Conservation (phyloP, 805 yeast genomes). For the Kodamaea kaohsiungensis region DNA sequence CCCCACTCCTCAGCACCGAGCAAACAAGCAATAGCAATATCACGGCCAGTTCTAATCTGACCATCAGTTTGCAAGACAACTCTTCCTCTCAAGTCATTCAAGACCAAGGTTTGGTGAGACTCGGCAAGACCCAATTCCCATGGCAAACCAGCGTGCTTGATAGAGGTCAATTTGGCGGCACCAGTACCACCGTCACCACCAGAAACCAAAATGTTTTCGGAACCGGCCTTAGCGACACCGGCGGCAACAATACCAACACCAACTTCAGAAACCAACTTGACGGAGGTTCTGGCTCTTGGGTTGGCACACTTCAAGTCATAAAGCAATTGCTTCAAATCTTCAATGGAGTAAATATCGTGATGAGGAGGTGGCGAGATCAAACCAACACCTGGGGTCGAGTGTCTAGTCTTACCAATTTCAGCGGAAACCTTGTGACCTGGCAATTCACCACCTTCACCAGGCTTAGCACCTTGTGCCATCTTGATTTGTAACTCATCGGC, state of each 20-base stretch:
- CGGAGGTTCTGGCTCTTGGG: constrained; percentile 96
- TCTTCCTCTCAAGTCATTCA: constrained; percentile 94
- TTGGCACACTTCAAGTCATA: constrained; percentile 96
- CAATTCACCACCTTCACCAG: constrained; percentile 99
- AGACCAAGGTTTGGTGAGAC: constrained; percentile 94
- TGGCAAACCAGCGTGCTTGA: constrained; percentile 95
- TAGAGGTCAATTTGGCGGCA: constrained; percentile 97
- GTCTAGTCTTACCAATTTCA: constrained; percentile 91
- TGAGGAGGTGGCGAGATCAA: constrained; percentile 98
- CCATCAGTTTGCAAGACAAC: constrained; percentile 98
- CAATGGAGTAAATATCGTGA: constrained; percentile 97
- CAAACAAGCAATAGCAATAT: constrained; percentile 92
- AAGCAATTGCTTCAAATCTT: constrained; percentile 93
- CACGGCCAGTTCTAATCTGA: constrained; percentile 95
- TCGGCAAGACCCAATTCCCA: constrained; percentile 99
- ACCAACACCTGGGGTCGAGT: constrained; percentile 96
- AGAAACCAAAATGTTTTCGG: constrained; percentile 91
- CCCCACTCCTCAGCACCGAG: constrained; percentile 99
- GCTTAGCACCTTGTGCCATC: constrained; percentile 99
- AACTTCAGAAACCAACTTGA: constrained; percentile 94
- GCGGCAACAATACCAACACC: constrained; percentile 99
- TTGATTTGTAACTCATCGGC: constrained; percentile 97
- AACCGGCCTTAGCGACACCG: constrained; percentile 99
- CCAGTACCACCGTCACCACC: constrained; percentile 99
- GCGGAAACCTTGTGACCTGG: constrained; percentile 92